Evolutionary conservation across 768 basidiomycete genomes (phyloP), one percentile per base, ranked within the genome.

Genomic region (Suillus weaverae): DNA sequence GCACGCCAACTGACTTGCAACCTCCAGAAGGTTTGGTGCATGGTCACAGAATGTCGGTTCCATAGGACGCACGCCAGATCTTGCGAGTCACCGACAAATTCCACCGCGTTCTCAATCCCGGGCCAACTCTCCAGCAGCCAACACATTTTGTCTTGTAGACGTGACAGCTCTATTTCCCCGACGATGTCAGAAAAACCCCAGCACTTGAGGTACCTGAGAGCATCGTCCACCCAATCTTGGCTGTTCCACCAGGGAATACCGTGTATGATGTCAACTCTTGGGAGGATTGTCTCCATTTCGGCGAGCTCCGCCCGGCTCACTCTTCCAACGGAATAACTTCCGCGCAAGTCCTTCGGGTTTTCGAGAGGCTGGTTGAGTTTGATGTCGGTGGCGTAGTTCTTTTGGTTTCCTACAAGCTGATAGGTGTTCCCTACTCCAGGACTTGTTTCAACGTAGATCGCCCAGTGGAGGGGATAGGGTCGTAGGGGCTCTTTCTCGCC

Each of bases 391-490:
- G 70, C 68, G 56, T 68, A 74, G 11, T 72, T 71, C 16, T 72
- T 72, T 2, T 62, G 61, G 54, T 65, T 56, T 0, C 74, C 74
- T 0, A 70, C 63, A 16, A 76, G 43, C 56, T 77, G 68, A 60
- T 76, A 76, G 62, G 68, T 67, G 55, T 73, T 68, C 36, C 74
- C 74, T 0, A 51, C 63, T 1, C 43, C 20, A 13, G 68, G 62
- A 0, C 60, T 33, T 8, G 70, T 74, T 38, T 68, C 71, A 14
- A 74, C 53, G 10, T 72, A 74, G 62, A 76, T 67, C 36, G 69
- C 73, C 74, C 74, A 75, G 62, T 73, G 73, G 2, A 72, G 67
- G 9, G 72, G 69, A 11, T 30, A 41, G n/a, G 65, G 66, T 0
- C 62, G 64, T 0, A 65, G 63, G 14, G 32, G 63, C 13, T 13